These are phyloP conservation scores for Sugiyamaella mastotermitis DNA, from an alignment of 805 yeast genomes.

Conservation along the genomic window DNA sequence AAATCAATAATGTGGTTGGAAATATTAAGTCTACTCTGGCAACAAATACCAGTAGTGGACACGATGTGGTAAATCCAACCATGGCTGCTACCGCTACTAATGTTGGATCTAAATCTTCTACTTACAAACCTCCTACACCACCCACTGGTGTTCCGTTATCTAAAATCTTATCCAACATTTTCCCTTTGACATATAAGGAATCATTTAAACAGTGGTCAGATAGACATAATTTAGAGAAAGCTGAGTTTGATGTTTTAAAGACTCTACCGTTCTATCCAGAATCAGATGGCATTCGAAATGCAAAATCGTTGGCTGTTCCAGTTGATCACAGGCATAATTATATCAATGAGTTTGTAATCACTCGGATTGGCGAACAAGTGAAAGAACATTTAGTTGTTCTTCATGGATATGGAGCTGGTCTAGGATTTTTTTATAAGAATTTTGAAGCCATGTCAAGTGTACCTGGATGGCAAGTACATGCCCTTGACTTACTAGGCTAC, in stretches of 20 bases:
- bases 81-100: constrained; percentile 2
- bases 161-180: constrained; percentile 23
- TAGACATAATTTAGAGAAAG: constrained; percentile 29
- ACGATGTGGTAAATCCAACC: constrained; percentile 5
- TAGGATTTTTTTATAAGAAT: constrained; percentile 74
- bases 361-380: constrained; percentile 13
- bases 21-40: constrained; percentile 5
- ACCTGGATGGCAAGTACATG: constrained; percentile 66
- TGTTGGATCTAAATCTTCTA: background rate
- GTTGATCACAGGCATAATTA: constrained; percentile 41
- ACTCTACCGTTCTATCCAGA: constrained; percentile 43
- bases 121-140: constrained; percentile 26
- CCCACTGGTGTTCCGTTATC: constrained; percentile 31
- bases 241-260: constrained; percentile 50
- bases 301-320: constrained; percentile 45
- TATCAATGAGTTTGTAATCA: constrained; percentile 72
- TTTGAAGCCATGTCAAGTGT: constrained; percentile 41
- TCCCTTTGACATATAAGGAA: constrained; percentile 33
- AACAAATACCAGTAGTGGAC: constrained; percentile 6
- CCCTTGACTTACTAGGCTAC: constrained; percentile 83
- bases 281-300: constrained; percentile 22
- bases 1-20: too few species aligned
- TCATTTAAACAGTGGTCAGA: constrained; percentile 41
- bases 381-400: constrained; percentile 48
- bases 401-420: constrained; percentile 93